These are phyloP conservation scores for Kernera saxatilis DNA, from an alignment of 345 rosid species.

Conservation along the genomic window DNA sequence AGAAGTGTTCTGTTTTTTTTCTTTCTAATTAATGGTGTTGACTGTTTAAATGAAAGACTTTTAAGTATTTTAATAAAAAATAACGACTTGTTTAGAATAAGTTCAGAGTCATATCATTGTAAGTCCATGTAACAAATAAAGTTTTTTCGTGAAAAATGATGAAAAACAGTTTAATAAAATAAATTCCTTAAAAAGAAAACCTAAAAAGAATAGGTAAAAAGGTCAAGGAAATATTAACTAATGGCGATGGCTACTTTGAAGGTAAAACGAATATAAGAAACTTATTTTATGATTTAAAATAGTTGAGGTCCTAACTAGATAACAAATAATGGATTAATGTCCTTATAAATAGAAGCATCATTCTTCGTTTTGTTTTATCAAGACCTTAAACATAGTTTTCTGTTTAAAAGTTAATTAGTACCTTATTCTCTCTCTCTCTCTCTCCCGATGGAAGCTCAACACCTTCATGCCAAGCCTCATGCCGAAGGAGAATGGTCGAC, in stretches of 20 bases:
- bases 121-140: background rate
- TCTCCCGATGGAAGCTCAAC: constrained; percentile 23
- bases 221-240: background rate
- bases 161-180: background rate
- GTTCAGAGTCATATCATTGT: background rate
- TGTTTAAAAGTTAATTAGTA: background rate
- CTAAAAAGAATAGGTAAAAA: background rate
- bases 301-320: background rate
- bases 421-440: background rate
- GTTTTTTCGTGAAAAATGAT: background rate
- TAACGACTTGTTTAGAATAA: background rate
- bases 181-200: background rate
- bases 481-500: constrained; percentile 41
- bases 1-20: background rate
- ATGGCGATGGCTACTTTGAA: background rate
- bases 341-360: constrained; percentile 15
- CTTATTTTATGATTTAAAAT: background rate
- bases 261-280: background rate
- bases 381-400: background rate
- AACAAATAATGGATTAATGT: background rate
- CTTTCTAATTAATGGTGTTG: background rate
- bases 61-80: background rate
- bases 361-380: background rate
- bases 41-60: background rate
- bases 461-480: constrained; percentile 13